phyloP scores from a whole-genome alignment of 495 filamentous ascomycete genomes.

The Gamarada debralockiae region DNA sequence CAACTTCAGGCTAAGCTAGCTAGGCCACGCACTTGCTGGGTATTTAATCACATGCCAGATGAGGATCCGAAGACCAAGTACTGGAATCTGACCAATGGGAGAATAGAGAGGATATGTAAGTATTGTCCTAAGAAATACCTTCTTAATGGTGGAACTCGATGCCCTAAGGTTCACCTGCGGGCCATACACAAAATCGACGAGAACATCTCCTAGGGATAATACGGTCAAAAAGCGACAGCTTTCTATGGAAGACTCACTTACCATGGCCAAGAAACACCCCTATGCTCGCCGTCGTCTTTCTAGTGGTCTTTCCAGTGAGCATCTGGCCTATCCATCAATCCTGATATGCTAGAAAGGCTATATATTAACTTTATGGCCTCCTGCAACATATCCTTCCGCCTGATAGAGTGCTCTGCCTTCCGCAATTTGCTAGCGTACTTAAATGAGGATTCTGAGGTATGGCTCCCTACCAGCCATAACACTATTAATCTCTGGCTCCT shows the following conservation, averaged over 20 bases:
- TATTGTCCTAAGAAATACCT: background rate
- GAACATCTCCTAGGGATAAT: background rate
- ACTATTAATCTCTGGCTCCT: background rate
- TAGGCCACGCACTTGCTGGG: background rate
- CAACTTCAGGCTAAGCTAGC: too few species aligned
- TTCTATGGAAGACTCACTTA: background rate
- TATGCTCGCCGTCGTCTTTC: background rate
- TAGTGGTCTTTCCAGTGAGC: background rate
- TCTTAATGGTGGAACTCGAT: background rate
- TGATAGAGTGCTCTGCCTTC: background rate
- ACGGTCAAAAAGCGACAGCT: background rate
- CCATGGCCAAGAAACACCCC: background rate
- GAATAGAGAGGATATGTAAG: background rate
- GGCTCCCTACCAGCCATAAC: background rate
- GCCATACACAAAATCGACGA: background rate
- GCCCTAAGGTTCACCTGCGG: background rate
- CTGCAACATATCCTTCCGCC: background rate
- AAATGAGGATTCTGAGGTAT: background rate
- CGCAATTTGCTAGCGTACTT: background rate
- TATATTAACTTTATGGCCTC: background rate
- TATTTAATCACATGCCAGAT: background rate
- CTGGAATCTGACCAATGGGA: background rate
- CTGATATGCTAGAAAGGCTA: background rate
- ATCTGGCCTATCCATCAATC: background rate
- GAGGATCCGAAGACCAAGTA: background rate